Percentiles rank a stretch among this genome's conserved stretches.
These are phyloP conservation scores for Solanum aculeatissimum DNA, from an alignment of 305 asterid genomes.

Conservation along the genomic window DNA sequence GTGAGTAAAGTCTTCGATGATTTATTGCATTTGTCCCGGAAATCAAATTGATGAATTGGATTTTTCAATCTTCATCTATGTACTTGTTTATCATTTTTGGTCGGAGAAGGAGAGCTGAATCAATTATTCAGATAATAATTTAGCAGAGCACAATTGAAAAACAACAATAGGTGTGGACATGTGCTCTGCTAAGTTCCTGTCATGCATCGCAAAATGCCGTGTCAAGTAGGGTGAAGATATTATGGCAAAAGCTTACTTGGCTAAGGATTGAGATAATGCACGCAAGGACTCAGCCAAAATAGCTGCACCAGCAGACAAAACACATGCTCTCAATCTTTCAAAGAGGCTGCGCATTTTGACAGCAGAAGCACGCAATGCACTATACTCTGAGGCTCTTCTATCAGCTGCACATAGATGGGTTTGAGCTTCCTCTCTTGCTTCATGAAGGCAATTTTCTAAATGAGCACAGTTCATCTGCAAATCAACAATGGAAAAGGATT, in stretches of 20 bases:
- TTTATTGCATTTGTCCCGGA: not conserved
- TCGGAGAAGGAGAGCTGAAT: not conserved
- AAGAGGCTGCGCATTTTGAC: slow-evolving; percentile 75
- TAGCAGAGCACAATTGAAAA: not conserved
- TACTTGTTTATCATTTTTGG: not conserved
- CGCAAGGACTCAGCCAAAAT: slow-evolving; percentile 66
- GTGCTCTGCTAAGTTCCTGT: no score
- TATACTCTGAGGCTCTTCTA: slow-evolving; percentile 82
- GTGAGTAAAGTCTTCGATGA: not conserved
- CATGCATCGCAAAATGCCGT: not conserved
- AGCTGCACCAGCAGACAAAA: slow-evolving; percentile 48
- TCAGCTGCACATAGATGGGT: slow-evolving; percentile 93
- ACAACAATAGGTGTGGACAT: no score
- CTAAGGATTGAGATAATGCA: slow-evolving; percentile 62
- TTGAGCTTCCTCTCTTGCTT: slow-evolving; percentile 97
- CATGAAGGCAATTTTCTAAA: slow-evolving; percentile 91
- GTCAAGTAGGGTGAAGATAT: not conserved
- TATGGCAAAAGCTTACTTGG: slow-evolving; percentile 35
- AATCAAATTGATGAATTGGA: not conserved
- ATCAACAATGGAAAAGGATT: not conserved
- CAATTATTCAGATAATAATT: not conserved
- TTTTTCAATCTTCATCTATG: not conserved
- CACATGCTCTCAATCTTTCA: slow-evolving; percentile 73
- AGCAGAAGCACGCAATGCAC: slow-evolving; percentile 78
- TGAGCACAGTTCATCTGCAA: slow-evolving; percentile 97